phyloP scores from a whole-genome alignment of 805 yeast species.

The Alloascoidea africana region DNA sequence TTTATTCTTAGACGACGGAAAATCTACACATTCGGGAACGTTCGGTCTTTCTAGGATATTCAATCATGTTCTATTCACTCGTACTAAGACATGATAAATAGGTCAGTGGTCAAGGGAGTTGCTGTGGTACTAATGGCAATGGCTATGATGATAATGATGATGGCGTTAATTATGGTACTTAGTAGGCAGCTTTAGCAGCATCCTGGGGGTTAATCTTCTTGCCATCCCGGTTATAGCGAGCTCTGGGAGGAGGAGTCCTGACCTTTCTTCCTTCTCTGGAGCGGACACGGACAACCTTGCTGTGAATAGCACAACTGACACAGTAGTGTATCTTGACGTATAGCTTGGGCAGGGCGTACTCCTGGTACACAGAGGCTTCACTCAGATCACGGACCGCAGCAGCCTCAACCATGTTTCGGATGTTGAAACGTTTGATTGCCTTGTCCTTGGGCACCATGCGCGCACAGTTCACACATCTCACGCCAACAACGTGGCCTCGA shows the following conservation, averaged over 20 bases:
- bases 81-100: too few species aligned
- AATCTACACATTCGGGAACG: too few species aligned
- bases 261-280: conserved; percentile 97
- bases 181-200: conserved; percentile 88
- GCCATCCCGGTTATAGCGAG: conserved; percentile 87
- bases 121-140: too few species aligned
- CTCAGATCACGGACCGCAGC: conserved; percentile 99
- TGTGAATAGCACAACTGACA: conserved; percentile 99
- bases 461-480: conserved; percentile 99
- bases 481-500: conserved; percentile 99
- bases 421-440: conserved; percentile 99
- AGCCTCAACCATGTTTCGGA: conserved; percentile 99
- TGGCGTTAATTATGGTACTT: too few species aligned
- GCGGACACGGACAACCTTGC: conserved; percentile 99
- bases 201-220: conserved; percentile 94
- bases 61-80: too few species aligned
- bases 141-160: too few species aligned
- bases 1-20: too few species aligned
- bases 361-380: conserved; percentile 98
- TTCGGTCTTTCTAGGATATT: too few species aligned
- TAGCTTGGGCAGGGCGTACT: conserved; percentile 98
- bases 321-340: conserved; percentile 99
- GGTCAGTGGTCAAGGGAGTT: too few species aligned
- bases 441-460: conserved; percentile 99
- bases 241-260: conserved; percentile 99